Evolutionary conservation across 2,329 filamentous ascomycete species (phyloP).

Genomic region (Monosporascus sp.): DNA sequence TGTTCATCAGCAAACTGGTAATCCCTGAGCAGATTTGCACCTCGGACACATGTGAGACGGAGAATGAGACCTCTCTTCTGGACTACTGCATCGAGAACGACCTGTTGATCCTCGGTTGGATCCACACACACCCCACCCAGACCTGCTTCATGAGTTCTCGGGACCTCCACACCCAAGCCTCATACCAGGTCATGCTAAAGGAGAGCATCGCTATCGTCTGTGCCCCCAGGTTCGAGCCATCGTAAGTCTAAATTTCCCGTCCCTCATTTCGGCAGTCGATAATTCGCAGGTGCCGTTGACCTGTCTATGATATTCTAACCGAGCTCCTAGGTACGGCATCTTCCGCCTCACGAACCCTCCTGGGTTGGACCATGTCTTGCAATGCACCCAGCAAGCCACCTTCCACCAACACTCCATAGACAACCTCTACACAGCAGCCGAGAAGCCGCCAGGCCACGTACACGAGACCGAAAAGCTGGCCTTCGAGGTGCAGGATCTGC

Average conservation of each 20-base stretch:
- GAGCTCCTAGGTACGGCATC: conserved; percentile 66
- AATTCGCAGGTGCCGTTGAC: no score
- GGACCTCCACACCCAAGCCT: conserved; percentile 88
- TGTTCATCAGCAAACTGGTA: conserved; percentile 84
- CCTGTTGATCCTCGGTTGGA: conserved; percentile 88
- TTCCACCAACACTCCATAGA: conserved; percentile 72
- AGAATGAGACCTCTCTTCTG: conserved; percentile 78
- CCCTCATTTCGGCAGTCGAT: no score
- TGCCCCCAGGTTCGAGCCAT: conserved; percentile 73
- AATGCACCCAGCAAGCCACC: conserved; percentile 70
- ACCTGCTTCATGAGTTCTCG: conserved; percentile 97
- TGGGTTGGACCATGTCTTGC: conserved; percentile 77
- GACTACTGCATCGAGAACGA: conserved; percentile 85
- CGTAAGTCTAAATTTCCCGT: conserved; percentile 45
- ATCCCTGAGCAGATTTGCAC: conserved; percentile 90
- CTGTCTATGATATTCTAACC: not conserved
- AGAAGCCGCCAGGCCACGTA: conserved; percentile 62
- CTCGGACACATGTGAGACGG: conserved; percentile 89
- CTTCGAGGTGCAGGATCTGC: conserved; percentile 52
- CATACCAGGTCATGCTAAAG: conserved; percentile 93
- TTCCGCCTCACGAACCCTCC: conserved; percentile 93
- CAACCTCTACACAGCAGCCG: conserved; percentile 74
- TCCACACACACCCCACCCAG: conserved; percentile 94
- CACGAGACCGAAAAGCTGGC: conserved; percentile 62
- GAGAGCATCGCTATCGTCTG: conserved; percentile 98